Base-by-base conservation (phyloP, 2,329 filamentous ascomycete species). In the Dothistroma pini region DNA sequence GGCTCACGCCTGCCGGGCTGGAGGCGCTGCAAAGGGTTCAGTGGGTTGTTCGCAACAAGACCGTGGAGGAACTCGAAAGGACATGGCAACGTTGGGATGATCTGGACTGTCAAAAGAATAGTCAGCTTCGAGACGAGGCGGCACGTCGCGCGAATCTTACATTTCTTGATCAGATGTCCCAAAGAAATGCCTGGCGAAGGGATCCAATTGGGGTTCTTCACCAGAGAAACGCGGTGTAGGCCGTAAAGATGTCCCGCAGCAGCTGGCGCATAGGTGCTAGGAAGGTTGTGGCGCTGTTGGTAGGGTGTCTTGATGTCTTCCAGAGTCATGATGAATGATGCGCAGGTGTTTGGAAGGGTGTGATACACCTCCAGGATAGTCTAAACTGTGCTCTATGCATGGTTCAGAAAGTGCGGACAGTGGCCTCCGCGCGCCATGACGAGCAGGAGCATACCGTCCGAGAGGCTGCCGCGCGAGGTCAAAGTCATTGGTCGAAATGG, bases 131-230 rank as follows among this genome's bases (percentile, higher is more conserved):
- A n/a, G 31, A 38, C 12, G 41, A 12, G 2, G 29, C n/a, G 14
- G 32, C 41, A 4, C 22, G 21, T 9, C 21, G 31, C 34, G 21
- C 31, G 7, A 12, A 2, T 44, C 62, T 35, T 54, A 68, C 67
- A 72, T 53, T 72, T 72, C 35, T 64, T 59, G 34, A 69, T 58
- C 8, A 70, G 60, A 29, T 65, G 63, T 11, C 64, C 66, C 10
- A 69, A 59, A 25, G 65, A 66, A 29, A 68, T 68, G n/a, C 60
- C 19, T 16, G 67, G 66, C 25, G 54, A 57, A 21, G 60, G 63
- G 10, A 54, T 47, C 58, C 67, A 71, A 29, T 68, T 64, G 12
- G 66, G 58, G 53, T 72, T 72, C 56, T 68, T 64, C 49, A 70
- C 60, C 22, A 69, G 64, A 51, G 66, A 66, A 50, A 72, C 59